Evolutionary conservation across 1,139 yeast species (phyloP).

Genomic region (Geotrichum klebahnii): DNA sequence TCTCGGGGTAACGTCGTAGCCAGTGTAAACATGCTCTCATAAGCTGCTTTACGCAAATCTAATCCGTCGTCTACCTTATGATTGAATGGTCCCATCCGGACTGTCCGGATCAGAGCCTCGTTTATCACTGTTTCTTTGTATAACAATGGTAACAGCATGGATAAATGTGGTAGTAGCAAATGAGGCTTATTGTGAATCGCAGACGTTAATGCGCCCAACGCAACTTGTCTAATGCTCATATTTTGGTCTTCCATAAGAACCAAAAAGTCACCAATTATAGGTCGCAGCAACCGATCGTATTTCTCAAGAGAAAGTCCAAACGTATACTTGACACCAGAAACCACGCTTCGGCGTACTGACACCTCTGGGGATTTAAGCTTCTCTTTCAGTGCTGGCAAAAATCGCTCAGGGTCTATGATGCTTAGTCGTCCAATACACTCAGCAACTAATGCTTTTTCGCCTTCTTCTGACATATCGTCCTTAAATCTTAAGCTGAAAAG

Average conservation of each 20-base stretch:
- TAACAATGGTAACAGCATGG: slow-evolving; percentile 51
- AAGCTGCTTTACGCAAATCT: slow-evolving; percentile 67
- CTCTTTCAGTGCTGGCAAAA: slow-evolving; percentile 32
- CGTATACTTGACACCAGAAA: slow-evolving; percentile 41
- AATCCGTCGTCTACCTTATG: slow-evolving; percentile 77
- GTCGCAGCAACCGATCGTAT: slow-evolving; percentile 34
- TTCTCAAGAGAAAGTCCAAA: slow-evolving; percentile 29
- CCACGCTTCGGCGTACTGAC: slow-evolving; percentile 32
- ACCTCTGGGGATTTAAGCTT: slow-evolving; percentile 29
- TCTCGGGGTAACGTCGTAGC: slow-evolving; percentile 33
- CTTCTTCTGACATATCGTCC: slow-evolving; percentile 30
- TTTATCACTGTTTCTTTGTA: slow-evolving; percentile 56
- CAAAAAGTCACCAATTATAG: slow-evolving; percentile 41
- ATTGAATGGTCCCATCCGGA: slow-evolving; percentile 85
- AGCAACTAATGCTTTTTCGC: slow-evolving; percentile 37
- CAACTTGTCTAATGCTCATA: slow-evolving; percentile 46
- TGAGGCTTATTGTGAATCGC: slow-evolving; percentile 58
- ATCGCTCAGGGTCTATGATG: slow-evolving; percentile 32
- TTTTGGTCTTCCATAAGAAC: slow-evolving; percentile 37
- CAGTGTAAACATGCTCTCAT: slow-evolving; percentile 64
- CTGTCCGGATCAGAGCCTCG: slow-evolving; percentile 55
- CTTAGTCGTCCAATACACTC: slow-evolving; percentile 41
- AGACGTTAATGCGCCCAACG: slow-evolving; percentile 57
- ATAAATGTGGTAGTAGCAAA: slow-evolving; percentile 48
- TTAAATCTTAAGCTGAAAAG: slow-evolving; percentile 29